These are phyloP conservation scores for Beauveria caledonica DNA, from an alignment of 2,329 filamentous ascomycete species.

Conservation along the genomic window DNA sequence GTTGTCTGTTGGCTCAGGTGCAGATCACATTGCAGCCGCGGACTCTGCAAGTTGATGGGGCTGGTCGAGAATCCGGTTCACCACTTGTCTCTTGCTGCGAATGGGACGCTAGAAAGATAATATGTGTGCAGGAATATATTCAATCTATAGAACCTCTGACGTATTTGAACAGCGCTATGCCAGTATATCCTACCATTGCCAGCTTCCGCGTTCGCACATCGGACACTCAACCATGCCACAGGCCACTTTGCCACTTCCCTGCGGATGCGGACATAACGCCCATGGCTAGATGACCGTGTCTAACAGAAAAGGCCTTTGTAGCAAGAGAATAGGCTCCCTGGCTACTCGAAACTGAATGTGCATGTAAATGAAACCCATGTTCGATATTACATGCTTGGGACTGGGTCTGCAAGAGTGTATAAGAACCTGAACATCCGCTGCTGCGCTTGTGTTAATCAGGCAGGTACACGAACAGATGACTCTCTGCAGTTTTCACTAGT, in stretches of 20 bases:
- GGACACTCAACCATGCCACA: neutral
- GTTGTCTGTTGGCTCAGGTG: neutral
- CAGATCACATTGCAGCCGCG: neutral
- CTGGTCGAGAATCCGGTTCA: neutral
- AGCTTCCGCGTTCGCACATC: neutral
- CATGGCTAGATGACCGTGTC: no score
- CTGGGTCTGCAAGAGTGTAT: no score
- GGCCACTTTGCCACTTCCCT: neutral
- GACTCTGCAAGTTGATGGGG: neutral
- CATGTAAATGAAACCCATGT: no score
- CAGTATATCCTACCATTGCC: neutral
- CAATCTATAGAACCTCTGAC: neutral
- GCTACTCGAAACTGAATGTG: no score
- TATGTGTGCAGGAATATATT: neutral
- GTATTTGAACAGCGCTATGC: neutral
- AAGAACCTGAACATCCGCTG: no score
- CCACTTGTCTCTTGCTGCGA: neutral
- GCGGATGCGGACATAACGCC: no score
- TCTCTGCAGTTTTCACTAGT: no score
- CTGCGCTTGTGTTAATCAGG: no score
- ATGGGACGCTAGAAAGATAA: neutral
- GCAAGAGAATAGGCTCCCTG: no score
- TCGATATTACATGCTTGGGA: no score
- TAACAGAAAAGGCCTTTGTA: no score
- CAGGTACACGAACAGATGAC: no score